phyloP scores from a whole-genome alignment of 495 filamentous ascomycete species.

The Neurospora sp. region DNA sequence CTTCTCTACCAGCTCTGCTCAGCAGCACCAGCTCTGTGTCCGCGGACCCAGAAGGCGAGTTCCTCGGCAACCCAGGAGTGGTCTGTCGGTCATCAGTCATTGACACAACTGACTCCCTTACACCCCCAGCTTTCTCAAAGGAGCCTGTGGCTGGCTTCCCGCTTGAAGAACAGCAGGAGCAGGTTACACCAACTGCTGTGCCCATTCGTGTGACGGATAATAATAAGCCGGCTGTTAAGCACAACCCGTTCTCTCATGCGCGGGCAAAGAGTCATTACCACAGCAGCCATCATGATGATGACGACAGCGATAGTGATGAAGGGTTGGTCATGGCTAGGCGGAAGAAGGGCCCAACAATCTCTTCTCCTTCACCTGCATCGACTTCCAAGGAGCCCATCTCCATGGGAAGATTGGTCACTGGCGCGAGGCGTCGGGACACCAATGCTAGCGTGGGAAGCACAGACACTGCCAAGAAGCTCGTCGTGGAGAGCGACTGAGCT shows the following conservation, averaged over 20 bases:
- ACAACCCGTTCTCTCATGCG: background rate
- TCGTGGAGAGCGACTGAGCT: slow-evolving; percentile 23
- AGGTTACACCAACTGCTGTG: background rate
- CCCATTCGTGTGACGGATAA: background rate
- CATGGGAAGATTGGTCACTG: slow-evolving; percentile 21
- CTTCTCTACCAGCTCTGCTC: slow-evolving; percentile 64
- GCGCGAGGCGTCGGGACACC: slow-evolving; percentile 35
- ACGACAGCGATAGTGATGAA: slow-evolving; percentile 47
- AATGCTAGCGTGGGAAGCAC: slow-evolving; percentile 43
- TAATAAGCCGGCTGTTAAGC: background rate
- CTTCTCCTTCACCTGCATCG: background rate
- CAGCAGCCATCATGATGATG: slow-evolving; percentile 42
- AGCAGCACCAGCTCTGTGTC: slow-evolving; percentile 78
- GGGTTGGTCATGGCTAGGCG: slow-evolving; percentile 38
- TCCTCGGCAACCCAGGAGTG: slow-evolving; percentile 38
- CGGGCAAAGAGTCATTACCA: slow-evolving; percentile 1
- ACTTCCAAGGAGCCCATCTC: slow-evolving; percentile 16
- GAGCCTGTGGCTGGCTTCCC: slow-evolving; percentile 33
- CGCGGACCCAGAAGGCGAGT: slow-evolving; percentile 45
- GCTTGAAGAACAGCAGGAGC: slow-evolving; percentile 23
- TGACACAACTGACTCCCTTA: slow-evolving; percentile 43
- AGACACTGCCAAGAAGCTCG: slow-evolving; percentile 47
- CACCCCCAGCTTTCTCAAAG: slow-evolving; percentile 39
- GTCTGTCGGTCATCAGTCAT: slow-evolving; percentile 28
- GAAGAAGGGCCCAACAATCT: slow-evolving; percentile 22